Base-by-base conservation (phyloP, 2,329 filamentous ascomycete species). In the Aureobasidium sp. region DNA sequence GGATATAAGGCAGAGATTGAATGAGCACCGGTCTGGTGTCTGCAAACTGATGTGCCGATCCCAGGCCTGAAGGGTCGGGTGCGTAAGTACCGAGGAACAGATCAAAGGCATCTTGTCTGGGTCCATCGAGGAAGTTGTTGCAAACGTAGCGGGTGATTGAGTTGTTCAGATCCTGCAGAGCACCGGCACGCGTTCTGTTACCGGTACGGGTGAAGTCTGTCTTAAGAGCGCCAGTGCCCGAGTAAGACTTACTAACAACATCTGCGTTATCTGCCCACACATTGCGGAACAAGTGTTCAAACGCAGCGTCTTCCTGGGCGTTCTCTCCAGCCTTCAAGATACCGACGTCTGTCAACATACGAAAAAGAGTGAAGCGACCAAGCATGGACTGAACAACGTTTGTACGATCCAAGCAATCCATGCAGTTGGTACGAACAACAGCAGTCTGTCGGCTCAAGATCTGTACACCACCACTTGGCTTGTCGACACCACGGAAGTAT, bases 341-440 rank as follows among this genome's bases (percentile, higher is more conserved):
- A 39, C 92, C 92, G 3, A 91, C 78, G 68, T 97, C 93, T 65
- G 87, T 83, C 62, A 99, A 85, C 79, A 96, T 94, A 66, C 91
- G 87, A 64, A 92, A 92, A 44, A 99, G 79, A 15, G 90, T 89
- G 83, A 87, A 92, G 57, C 93, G 88, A 10, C 90, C 94, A 63
- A 99, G 84, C 89, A 97, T 96, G 74, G 91, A 96, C 76, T 99
- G 94, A 3, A 99, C 91, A 8, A 99, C 92, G 69, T 99, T 99
- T 59, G 94, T 99, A 59, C 94, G 89, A 75, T 99, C 94, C 15
- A 99, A 83, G 67, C 95, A 99, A 76, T 99, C 94, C 94, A 99
- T 99, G 78, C 94, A 99, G 74, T 99, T 99, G 42, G 94, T 97
- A 59, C 94, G 87, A 66, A 99, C 92, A 16, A 97, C 92, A 64